Evolutionary conservation across 805 yeast species (phyloP), one percentile per base, ranked within the genome.

Genomic region (Cyberlindnera veronae): DNA sequence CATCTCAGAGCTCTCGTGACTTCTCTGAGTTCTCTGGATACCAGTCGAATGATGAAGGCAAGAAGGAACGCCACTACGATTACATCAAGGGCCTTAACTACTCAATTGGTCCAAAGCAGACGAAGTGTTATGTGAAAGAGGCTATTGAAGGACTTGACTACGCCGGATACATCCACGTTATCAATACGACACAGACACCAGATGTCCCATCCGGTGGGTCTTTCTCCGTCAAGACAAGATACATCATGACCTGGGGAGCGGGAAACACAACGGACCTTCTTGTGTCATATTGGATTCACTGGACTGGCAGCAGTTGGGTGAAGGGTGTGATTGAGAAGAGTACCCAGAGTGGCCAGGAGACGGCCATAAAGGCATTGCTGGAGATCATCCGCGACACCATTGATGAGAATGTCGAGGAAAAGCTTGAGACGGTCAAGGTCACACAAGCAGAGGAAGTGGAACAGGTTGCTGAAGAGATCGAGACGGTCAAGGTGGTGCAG

Each of bases 221-320:
- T 1, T 93, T 93, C 60, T 69, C 74, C 23, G 89, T 89, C 2
- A 72, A 78, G 46, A 86, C 96, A 0, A 70, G 84, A 45, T 84
- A 79, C 53, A 67, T 80, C 32, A 63, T 88, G 40, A 71, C 82
- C 3, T 93, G 99, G 98, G 88, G 71, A 1, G 69, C 67, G 8
- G 61, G 69, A 21, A 85, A 82, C 53, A 59, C 66, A 18, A 82
- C 95, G 5, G 65, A 69, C 34, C 51, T 93, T 29, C 66, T 65
- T 32, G 62, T 84, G n/a, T 74, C 89, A n/a, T 85, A 75, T 59
- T 76, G 77, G 67, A 74, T 91, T 29, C 82, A 84, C 33, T 93
- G 99, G 99, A 77, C 84, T 0, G 95, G 93, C 3, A 74, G 83
- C 38, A 84, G 95, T 44, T 93, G 97, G 97, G 77, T 93, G 54